Base-by-base conservation (phyloP, 2,329 filamentous ascomycete genomes). In the Trichoderma afroharzianum region DNA sequence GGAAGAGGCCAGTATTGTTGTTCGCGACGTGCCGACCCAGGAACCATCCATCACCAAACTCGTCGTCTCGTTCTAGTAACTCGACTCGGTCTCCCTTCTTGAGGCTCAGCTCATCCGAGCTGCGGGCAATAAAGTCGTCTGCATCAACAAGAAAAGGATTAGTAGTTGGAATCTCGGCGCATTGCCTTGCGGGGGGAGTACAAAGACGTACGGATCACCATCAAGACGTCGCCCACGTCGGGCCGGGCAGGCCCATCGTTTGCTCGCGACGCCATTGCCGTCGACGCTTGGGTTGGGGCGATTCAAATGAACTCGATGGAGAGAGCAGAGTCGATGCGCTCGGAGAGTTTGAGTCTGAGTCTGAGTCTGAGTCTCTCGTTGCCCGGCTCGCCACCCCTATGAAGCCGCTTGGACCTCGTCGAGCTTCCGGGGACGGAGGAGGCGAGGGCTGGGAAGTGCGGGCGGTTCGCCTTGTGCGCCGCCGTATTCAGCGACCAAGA, bases 51-150 rank as follows among this genome's bases (percentile, higher is more conserved):
- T 97, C 93, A 73, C 92, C 92, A 80, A 96, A 97, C 80, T 96
- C 93, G 80, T 96, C 93, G 80, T 96, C 93, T 77, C 93, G 88
- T 82, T 96, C 93, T 74, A 95, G 89, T 74, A 97, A 84, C 83
- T 95, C 92, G 73, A 97, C 91, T 74, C 92, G 90, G 78, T 96
- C 93, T 76, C 93, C 95, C 79, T 97, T 97, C 70, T 89, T 86
- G 75, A 99, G 86, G 76, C 90, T 97, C 78, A 99, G 87, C 85
- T 99, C 96, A 83, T 99, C 96, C 71, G 93, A 92, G 81, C 94
- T 97, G 76, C 96, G 91, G 71, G 95, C 95, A 76, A 91, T 86
- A 81, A 99, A 98, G 82, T 98, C 94, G 83, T 99, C 94, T 97
- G 72, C 58, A 71, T 50, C 53, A 57, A 12, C 50, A 57, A 12